Evolutionary conservation across 495 filamentous ascomycete genomes (phyloP).

Genomic region (Penicillium malachiteum): DNA sequence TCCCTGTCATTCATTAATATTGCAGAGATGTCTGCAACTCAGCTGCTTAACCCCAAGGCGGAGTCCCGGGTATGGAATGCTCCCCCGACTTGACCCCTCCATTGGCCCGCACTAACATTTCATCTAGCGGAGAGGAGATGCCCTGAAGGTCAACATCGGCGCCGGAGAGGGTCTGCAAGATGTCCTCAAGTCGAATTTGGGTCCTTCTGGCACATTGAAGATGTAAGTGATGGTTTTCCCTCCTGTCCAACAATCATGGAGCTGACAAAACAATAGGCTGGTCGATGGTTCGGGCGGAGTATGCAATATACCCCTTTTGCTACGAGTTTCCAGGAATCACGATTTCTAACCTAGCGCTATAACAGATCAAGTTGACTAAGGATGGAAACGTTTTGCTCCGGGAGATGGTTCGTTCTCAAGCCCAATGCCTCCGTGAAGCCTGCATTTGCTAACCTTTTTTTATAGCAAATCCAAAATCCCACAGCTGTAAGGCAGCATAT

Average conservation of each 20-base stretch:
- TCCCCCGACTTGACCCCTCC: conserved; percentile 14
- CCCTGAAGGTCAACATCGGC: conserved; percentile 91
- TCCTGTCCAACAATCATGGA: conserved; percentile 10
- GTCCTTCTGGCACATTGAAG: conserved; percentile 92
- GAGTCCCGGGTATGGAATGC: conserved; percentile 76
- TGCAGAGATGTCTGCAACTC: conserved; percentile 68
- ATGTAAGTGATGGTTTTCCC: conserved; percentile 59
- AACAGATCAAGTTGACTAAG: conserved; percentile 96
- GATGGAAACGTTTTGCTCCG: conserved; percentile 93
- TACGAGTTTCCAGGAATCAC: conserved; percentile 6
- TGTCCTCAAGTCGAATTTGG: conserved; percentile 95
- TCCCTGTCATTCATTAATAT: conserved; percentile 25
- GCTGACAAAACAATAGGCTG: conserved; percentile 59
- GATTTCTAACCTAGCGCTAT: conserved; percentile 15
- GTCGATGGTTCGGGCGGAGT: conserved; percentile 93
- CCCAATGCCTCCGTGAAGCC: neutral
- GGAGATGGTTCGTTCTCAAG: conserved; percentile 75
- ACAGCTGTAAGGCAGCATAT: conserved; percentile 64
- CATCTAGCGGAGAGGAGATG: conserved; percentile 85
- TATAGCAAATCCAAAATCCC: conserved; percentile 76
- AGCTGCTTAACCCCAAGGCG: conserved; percentile 96
- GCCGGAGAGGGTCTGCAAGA: conserved; percentile 93
- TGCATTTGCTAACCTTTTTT: conserved; percentile 33
- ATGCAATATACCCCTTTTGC: conserved; percentile 38
- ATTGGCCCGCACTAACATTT: conserved; percentile 39